These are phyloP conservation scores for Neofusicoccum ribis DNA, from an alignment of 2,329 filamentous ascomycete species.

Conservation along the genomic window DNA sequence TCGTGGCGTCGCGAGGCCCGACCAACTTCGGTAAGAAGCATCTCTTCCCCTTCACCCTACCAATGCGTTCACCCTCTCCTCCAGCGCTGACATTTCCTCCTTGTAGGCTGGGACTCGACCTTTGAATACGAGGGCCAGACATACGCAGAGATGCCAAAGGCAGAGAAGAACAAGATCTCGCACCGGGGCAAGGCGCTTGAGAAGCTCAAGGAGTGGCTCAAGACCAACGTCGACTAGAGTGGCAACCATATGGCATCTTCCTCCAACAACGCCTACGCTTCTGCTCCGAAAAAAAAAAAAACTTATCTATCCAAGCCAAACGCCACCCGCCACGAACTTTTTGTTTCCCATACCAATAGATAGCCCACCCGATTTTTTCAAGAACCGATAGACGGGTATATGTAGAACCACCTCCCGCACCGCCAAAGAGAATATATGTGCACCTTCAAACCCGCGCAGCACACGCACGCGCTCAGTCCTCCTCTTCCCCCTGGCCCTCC, in stretches of 20 bases:
- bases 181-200: constrained; percentile 85
- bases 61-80: not conserved
- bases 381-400: constrained; percentile 13
- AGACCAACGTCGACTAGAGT: constrained; percentile 28
- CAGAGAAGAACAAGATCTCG: constrained; percentile 86
- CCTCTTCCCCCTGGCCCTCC: constrained; percentile 27
- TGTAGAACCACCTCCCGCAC: not conserved
- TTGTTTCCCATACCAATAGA: constrained; percentile 15
- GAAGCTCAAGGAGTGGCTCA: constrained; percentile 78
- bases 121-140: constrained; percentile 94
- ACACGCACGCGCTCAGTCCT: constrained; percentile 29
- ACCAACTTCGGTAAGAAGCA: constrained; percentile 73
- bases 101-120: constrained; percentile 86
- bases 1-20: constrained; percentile 81
- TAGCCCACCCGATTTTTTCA: not conserved
- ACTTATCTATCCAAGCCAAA: not conserved
- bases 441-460: not conserved
- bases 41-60: too few species aligned
- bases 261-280: not conserved
- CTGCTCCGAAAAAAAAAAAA: not conserved
- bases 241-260: not conserved
- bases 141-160: constrained; percentile 92
- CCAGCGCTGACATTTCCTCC: not conserved
- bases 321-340: constrained; percentile 23
- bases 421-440: constrained; percentile 23